Percentiles rank a stretch among this genome's conserved stretches.
These are phyloP conservation scores for Mucor irregularis DNA, from an alignment of 371 early-diverging fungal genomes.

Conservation along the genomic window DNA sequence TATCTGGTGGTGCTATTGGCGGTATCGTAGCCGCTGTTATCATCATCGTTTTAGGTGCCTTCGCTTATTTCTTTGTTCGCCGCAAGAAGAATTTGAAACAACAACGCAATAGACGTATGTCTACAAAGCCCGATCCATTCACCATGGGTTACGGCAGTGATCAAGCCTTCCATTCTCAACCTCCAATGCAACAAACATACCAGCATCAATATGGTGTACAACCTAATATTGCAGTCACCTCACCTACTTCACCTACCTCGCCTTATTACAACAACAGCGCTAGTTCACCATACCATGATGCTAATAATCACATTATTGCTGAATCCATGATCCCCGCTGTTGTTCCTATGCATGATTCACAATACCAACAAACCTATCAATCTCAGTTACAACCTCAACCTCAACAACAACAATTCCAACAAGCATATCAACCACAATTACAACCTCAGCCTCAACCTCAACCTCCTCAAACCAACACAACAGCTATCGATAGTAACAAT, in stretches of 20 bases:
- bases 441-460: not conserved
- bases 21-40: slow-evolving; percentile 47
- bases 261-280: slow-evolving; percentile 1
- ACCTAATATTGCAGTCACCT: not conserved
- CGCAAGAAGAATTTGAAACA: slow-evolving; percentile 32
- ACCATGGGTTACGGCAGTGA: slow-evolving; percentile 53
- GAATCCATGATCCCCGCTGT: slow-evolving; percentile 12
- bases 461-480: not conserved
- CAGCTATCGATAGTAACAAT: slow-evolving; percentile 11
- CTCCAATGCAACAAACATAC: slow-evolving; percentile 2
- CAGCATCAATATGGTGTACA: slow-evolving; percentile 16
- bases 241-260: slow-evolving; percentile 5
- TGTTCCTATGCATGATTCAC: not conserved
- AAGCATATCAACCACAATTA: slow-evolving; percentile 6
- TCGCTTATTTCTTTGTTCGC: slow-evolving; percentile 42
- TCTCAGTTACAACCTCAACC: slow-evolving; percentile 1
- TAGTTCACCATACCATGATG: slow-evolving; percentile 11
- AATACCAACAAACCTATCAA: not conserved
- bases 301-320: slow-evolving; percentile 23
- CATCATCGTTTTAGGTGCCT: slow-evolving; percentile 27
- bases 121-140: slow-evolving; percentile 44
- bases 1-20: slow-evolving; percentile 52
- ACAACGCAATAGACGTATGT: slow-evolving; percentile 5
- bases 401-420: slow-evolving; percentile 5
- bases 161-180: slow-evolving; percentile 10